A percentile compares a stretch with the other conserved stretches of the same genome.
These are phyloP conservation scores for Echinosphaeria canescens DNA, from an alignment of 2,329 filamentous ascomycete genomes.

Conservation along the genomic window DNA sequence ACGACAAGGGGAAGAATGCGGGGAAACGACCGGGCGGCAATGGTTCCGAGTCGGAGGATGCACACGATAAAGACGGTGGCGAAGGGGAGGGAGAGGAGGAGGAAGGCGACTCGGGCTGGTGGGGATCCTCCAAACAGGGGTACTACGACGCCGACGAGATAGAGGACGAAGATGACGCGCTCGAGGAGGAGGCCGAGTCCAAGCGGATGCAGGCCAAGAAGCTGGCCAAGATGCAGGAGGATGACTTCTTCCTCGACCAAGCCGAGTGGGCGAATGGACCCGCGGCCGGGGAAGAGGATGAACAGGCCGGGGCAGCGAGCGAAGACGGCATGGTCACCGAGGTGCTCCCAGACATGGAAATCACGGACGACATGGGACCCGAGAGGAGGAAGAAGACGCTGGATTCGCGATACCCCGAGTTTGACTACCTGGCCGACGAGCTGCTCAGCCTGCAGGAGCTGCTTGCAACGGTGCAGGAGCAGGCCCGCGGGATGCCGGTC, in stretches of 20 bases:
- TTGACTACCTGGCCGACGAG: conserved; percentile 68
- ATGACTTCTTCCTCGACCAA: conserved; percentile 87
- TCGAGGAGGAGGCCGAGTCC: conserved; percentile 85
- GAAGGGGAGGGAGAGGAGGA: conserved; percentile 26
- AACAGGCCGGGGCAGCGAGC: conserved; percentile 16
- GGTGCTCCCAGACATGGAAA: conserved; percentile 62
- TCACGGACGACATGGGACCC: conserved; percentile 56
- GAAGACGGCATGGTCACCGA: conserved; percentile 48
- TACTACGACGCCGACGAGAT: conserved; percentile 78
- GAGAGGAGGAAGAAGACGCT: conserved; percentile 60
- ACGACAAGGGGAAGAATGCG: conserved; percentile 14
- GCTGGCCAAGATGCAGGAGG: conserved; percentile 68
- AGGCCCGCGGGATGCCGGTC: conserved; percentile 26
- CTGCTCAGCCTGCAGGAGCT: conserved; percentile 50
- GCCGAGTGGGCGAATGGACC: conserved; percentile 59
- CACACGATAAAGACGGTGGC: conserved; percentile 25
- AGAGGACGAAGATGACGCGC: conserved; percentile 43
- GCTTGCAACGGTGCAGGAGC: conserved; percentile 33
- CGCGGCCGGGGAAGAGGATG: conserved; percentile 23
- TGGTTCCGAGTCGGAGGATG: conserved; percentile 39
- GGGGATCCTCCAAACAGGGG: conserved; percentile 74
- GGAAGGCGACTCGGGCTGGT: conserved; percentile 44
- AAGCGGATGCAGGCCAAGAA: conserved; percentile 80
- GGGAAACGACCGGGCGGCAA: conserved; percentile 8
- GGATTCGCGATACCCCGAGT: conserved; percentile 72